Base-by-base conservation (phyloP, 1,139 yeast genomes). In the Scheffersomyces cryptocercus region DNA sequence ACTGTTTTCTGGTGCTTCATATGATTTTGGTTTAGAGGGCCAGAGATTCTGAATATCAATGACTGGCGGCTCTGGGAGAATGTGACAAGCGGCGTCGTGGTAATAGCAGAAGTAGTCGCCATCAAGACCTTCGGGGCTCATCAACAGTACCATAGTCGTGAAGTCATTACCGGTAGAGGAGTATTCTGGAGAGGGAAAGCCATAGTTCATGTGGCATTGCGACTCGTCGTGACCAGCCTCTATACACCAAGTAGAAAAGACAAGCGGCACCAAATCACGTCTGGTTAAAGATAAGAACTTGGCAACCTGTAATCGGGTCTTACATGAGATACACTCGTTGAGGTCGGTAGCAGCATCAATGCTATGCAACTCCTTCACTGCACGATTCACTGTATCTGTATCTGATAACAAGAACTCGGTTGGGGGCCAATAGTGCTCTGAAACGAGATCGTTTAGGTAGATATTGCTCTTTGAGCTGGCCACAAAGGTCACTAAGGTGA, bases 61-160 rank as follows among this genome's bases (percentile, higher is more conserved):
- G 10, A 57, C 50, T 2, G 79, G 80, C 4, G 76, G 62, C 20
- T 56, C 59, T 4, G 84, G 84, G 38, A 73, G 57, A 0, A 65
- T 54, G 54, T 81, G 77, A 37, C 74, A 65, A 4, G 58, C 56
- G 10, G 56, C 52, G 41, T 75, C 72, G 52, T 76, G 70, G 55
- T 66, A 79, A 53, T 77, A 73, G 56, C 85, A 81, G 57, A 75
- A 76, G 46, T 76, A 73, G 43, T 76, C 77, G 28, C 82, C 83
- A 54, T 81, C 85, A 29, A 69, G 55, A 2, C 75, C 68, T 42
- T 59, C 55, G 10, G 82, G 78, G 49, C 75, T 75, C 71, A 79
- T 75, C 38, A 72, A 50, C 24, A 68, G 65, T 28, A 78, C 56
- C 63, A 78, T 60, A 47, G 75, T 73, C 5, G 75, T 69, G 49